Percentiles rank a stretch among this genome's conserved stretches.
Evolutionary conservation across 257 asterid species (phyloP).

Genomic region (Euphrasia confusa): DNA sequence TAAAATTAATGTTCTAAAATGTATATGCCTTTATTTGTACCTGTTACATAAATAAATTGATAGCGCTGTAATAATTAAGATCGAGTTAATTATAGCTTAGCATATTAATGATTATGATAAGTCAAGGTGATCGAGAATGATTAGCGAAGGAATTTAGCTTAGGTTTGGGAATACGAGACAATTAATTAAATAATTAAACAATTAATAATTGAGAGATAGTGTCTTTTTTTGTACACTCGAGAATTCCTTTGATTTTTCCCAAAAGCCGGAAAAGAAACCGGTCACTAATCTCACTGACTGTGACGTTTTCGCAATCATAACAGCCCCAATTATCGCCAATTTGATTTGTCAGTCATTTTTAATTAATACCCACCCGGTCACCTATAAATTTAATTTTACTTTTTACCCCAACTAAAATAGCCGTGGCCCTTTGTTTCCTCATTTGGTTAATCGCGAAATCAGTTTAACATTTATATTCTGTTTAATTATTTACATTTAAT

Average conservation of each 20-base stretch:
- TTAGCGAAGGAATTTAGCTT: conserved; percentile 28
- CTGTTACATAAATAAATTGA: too few relatives aligned
- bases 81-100: too few relatives aligned
- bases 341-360: conserved; percentile 39
- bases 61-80: too few relatives aligned
- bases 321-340: conserved; percentile 30
- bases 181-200: neutral
- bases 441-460: conserved; percentile 43
- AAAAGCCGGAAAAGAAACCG: conserved; percentile 11
- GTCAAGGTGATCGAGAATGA: conserved; percentile 38
- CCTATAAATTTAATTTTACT: neutral
- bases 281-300: conserved; percentile 23
- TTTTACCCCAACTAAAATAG: conserved; percentile 16
- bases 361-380: neutral
- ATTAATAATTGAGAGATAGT: neutral
- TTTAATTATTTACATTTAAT: too few relatives aligned
- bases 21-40: too few relatives aligned
- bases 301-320: conserved; percentile 25
- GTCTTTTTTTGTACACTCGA: neutral
- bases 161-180: conserved; percentile 26
- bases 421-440: conserved; percentile 36
- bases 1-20: too few relatives aligned
- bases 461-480: neutral
- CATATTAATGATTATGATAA: neutral
- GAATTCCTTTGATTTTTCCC: neutral